phyloP scores from a whole-genome alignment of 129 eudicot genomes.

The Chrysanthemum seticuspe region DNA sequence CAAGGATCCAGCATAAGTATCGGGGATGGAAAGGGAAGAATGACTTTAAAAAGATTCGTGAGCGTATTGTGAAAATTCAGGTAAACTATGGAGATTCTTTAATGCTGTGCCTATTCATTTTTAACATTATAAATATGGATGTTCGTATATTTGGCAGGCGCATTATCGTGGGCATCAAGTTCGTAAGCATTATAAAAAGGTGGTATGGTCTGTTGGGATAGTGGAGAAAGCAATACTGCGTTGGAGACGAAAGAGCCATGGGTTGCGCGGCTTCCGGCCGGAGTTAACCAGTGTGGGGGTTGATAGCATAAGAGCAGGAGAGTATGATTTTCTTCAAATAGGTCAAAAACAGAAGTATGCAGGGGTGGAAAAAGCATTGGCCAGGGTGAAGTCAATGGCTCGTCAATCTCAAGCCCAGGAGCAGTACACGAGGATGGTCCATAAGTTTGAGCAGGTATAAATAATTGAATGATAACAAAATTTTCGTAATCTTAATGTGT shows the following conservation, averaged over 20 bases:
- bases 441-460: too few species aligned
- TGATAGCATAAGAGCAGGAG: not conserved
- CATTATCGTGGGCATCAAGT: conserved; percentile 37
- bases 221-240: conserved; percentile 34
- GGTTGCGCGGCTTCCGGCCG: conserved; percentile 31
- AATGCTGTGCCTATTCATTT: not conserved
- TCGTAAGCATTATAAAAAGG: conserved; percentile 37
- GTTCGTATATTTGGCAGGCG: conserved; percentile 17
- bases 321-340: not conserved
- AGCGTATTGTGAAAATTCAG: conserved; percentile 37
- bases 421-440: too few species aligned
- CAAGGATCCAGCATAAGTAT: conserved; percentile 30
- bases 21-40: conserved; percentile 38
- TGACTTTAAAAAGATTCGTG: conserved; percentile 29
- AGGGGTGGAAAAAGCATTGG: too few species aligned
- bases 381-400: too few species aligned
- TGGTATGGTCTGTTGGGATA: conserved; percentile 37
- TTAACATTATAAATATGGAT: not conserved
- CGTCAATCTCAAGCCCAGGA: too few species aligned
- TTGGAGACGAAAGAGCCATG: conserved; percentile 33
- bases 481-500: too few species aligned
- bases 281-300: not conserved
- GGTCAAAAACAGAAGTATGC: too few species aligned
- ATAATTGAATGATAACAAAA: too few species aligned
- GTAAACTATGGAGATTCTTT: conserved; percentile 13